A percentile compares a stretch with the other conserved stretches of the same genome.
phyloP scores from a whole-genome alignment of 306 rosid species.

The Rosa multiflora region DNA sequence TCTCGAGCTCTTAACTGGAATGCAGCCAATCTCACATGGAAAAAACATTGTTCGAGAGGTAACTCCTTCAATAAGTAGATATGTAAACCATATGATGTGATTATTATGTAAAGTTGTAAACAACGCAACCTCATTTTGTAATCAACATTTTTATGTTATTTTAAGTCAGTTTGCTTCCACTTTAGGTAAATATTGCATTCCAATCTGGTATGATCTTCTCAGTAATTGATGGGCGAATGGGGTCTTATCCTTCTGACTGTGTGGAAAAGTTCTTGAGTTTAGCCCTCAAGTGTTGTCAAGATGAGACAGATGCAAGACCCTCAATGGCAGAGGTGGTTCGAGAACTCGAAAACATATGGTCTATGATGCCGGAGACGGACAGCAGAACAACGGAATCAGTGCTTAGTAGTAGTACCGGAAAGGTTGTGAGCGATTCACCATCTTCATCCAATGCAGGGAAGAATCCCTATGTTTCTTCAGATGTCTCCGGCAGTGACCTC shows the following conservation, averaged over 20 bases:
- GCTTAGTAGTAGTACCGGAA: conserved; percentile 37
- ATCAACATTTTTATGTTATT: not conserved
- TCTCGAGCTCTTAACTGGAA: conserved; percentile 84
- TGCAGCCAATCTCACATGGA: conserved; percentile 86
- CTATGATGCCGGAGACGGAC: conserved; percentile 62
- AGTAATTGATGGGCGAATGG: conserved; percentile 67
- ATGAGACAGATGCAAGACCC: conserved; percentile 78
- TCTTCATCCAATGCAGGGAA: conserved; percentile 51
- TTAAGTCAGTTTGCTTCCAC: not conserved
- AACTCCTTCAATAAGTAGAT: conserved; percentile 10
- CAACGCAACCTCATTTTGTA: not conserved
- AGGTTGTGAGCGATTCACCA: conserved; percentile 36
- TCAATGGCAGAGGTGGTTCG: conserved; percentile 80
- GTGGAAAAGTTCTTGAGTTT: conserved; percentile 61
- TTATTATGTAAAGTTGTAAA: not conserved
- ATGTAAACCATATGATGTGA: not conserved
- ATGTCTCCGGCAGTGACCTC: conserved; percentile 81
- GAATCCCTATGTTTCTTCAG: conserved; percentile 55
- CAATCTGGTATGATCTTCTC: conserved; percentile 70
- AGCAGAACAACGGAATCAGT: conserved; percentile 25
- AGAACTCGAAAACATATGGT: conserved; percentile 72
- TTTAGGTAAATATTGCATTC: conserved; percentile 61
- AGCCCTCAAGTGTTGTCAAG: conserved; percentile 73
- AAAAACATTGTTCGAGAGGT: conserved; percentile 99
- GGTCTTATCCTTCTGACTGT: conserved; percentile 74